phyloP scores from a whole-genome alignment of 164 flowering plant species.

The Nymphaea thermarum region DNA sequence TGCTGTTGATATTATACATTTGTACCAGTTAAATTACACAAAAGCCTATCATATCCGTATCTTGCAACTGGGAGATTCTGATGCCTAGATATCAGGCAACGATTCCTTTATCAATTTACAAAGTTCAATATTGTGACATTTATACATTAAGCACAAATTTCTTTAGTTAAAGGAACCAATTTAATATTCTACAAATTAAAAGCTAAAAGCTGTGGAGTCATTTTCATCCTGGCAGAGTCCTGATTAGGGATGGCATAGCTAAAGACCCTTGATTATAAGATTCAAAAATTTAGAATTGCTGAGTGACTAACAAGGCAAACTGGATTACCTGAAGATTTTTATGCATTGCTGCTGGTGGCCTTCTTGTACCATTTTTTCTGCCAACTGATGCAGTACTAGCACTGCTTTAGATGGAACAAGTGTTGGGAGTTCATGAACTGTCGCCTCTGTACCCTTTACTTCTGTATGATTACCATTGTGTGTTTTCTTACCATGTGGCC shows the following conservation, averaged over 20 bases:
- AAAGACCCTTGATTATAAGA: neutral
- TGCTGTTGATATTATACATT: too few species aligned
- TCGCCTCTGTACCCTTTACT: conserved; percentile 29
- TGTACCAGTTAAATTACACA: too few species aligned
- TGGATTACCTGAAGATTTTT: conserved; percentile 54
- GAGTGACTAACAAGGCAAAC: neutral
- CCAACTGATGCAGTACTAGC: conserved; percentile 79
- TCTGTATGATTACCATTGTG: conserved; percentile 13
- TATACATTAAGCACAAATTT: too few species aligned
- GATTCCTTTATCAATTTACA: too few species aligned
- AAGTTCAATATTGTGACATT: too few species aligned
- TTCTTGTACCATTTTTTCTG: conserved; percentile 73
- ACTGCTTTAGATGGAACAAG: conserved; percentile 80
- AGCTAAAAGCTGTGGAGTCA: too few species aligned
- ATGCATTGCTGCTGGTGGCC: conserved; percentile 64
- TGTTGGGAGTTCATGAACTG: conserved; percentile 62
- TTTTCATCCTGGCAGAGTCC: too few species aligned
- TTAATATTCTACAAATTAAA: too few species aligned
- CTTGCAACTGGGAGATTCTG: too few species aligned
- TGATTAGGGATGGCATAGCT: neutral
- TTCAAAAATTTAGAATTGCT: too few species aligned
- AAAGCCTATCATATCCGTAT: too few species aligned
- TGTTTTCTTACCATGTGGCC: conserved; percentile 25
- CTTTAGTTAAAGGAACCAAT: neutral
- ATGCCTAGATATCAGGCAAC: too few species aligned